phyloP scores from a whole-genome alignment of 306 rosid genomes.

The Gynostemma pentaphyllum region DNA sequence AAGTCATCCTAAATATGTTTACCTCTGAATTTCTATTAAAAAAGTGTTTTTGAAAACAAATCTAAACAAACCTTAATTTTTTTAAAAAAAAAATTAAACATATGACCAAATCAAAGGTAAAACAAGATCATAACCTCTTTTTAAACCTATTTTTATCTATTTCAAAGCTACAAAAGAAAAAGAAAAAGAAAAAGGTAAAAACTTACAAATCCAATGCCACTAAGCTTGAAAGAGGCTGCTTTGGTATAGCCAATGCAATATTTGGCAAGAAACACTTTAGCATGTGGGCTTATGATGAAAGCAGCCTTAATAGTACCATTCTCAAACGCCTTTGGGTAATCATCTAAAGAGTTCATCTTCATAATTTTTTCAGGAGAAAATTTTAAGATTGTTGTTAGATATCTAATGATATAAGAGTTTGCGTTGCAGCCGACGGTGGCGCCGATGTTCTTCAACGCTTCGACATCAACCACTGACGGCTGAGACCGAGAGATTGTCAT shows the following conservation, averaged over 20 bases:
- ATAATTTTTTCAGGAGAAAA: slow-evolving; percentile 27
- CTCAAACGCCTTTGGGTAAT: slow-evolving; percentile 40
- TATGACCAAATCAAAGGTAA: too few species aligned
- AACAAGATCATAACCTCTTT: too few species aligned
- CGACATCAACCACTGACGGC: slow-evolving; percentile 34
- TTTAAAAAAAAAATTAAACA: too few species aligned
- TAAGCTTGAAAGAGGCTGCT: slow-evolving; percentile 28
- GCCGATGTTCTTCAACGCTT: slow-evolving; percentile 21
- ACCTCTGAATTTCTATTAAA: too few species aligned
- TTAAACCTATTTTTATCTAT: too few species aligned
- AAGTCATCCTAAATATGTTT: too few species aligned
- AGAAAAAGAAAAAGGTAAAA: not conserved
- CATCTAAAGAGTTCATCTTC: slow-evolving; percentile 21
- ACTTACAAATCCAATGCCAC: slow-evolving; percentile 55
- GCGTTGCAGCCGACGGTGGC: slow-evolving; percentile 33
- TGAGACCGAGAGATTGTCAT: slow-evolving; percentile 28
- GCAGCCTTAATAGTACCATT: slow-evolving; percentile 38
- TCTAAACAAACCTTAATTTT: too few species aligned
- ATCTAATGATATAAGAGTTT: slow-evolving; percentile 35
- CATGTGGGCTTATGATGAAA: slow-evolving; percentile 50
- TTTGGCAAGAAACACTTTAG: slow-evolving; percentile 43
- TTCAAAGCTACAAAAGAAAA: too few species aligned
- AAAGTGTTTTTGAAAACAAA: too few species aligned
- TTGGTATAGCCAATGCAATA: slow-evolving; percentile 31
- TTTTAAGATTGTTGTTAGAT: slow-evolving; percentile 13